These are phyloP conservation scores for Neurospora sublineolata DNA, from an alignment of 495 filamentous ascomycete genomes.

Conservation along the genomic window DNA sequence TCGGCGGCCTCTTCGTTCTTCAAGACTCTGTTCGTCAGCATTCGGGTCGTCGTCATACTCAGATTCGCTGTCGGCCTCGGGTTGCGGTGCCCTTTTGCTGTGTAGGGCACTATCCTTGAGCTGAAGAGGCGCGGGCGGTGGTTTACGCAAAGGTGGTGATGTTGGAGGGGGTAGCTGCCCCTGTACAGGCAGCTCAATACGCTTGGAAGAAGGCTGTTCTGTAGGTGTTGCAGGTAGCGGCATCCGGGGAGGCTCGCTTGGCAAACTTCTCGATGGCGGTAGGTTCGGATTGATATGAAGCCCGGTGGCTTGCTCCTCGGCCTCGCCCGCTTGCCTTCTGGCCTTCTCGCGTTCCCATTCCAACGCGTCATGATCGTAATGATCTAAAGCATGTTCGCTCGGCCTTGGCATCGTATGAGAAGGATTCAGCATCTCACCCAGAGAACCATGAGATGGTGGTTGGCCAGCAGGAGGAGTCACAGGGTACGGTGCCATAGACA, in stretches of 20 bases:
- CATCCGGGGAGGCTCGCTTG: slow-evolving; percentile 32
- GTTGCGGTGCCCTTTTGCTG: slow-evolving; percentile 34
- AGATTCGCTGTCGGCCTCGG: slow-evolving; percentile 56
- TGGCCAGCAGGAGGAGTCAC: slow-evolving; percentile 41
- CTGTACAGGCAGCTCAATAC: background rate
- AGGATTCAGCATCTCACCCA: slow-evolving; percentile 35
- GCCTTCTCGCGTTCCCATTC: slow-evolving; percentile 31
- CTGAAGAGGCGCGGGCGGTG: slow-evolving; percentile 75
- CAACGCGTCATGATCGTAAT: slow-evolving; percentile 41
- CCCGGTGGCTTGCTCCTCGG: slow-evolving; percentile 15
- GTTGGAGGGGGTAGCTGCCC: slow-evolving; percentile 32
- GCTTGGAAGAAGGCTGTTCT: slow-evolving; percentile 22
- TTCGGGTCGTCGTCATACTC: slow-evolving; percentile 73
- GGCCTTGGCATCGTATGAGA: slow-evolving; percentile 42
- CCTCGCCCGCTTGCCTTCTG: slow-evolving; percentile 27
- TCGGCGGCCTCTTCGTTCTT: slow-evolving; percentile 61
- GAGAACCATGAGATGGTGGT: slow-evolving; percentile 12
- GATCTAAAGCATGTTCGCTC: slow-evolving; percentile 39
- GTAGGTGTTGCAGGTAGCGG: slow-evolving; percentile 30
- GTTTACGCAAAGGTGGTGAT: slow-evolving; percentile 57
- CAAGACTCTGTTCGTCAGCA: slow-evolving; percentile 44
- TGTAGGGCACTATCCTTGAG: slow-evolving; percentile 35
- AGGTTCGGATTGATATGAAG: slow-evolving; percentile 33
- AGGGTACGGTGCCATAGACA: slow-evolving; percentile 44
- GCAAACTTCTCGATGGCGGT: slow-evolving; percentile 37